Conservation (phyloP, 768 basidiomycete genomes). For the Lactarius hatsudake region DNA sequence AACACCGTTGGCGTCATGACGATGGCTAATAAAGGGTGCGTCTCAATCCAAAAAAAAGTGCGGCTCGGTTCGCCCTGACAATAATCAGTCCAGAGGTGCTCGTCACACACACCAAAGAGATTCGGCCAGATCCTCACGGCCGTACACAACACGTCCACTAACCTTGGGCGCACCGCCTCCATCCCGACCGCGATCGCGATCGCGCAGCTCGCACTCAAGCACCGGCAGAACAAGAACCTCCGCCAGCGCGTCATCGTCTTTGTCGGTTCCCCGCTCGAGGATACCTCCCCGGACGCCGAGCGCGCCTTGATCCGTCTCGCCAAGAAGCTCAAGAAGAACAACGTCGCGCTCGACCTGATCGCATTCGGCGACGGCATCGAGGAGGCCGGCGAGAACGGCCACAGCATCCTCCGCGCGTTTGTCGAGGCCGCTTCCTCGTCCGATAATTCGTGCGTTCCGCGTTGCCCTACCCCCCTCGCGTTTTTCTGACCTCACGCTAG, state of each 20-base stretch:
- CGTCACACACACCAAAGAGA: conserved; percentile 92
- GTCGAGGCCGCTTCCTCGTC: conserved; percentile 76
- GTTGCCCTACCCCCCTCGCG: not conserved
- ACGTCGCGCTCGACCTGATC: conserved; percentile 91
- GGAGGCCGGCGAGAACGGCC: conserved; percentile 53
- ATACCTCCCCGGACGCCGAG: conserved; percentile 68
- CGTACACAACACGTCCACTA: conserved; percentile 64
- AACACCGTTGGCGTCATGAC: conserved; percentile 98
- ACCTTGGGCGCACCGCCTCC: conserved; percentile 80
- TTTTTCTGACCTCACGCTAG: conserved; percentile 38
- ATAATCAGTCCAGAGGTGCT: conserved; percentile 82
- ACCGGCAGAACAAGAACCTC: conserved; percentile 97
- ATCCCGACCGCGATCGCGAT: conserved; percentile 89
- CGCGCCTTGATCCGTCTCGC: conserved; percentile 77
- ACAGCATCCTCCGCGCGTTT: conserved; percentile 71
- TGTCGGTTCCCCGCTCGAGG: conserved; percentile 83
- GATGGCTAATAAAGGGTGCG: conserved; percentile 94
- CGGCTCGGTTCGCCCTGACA: not conserved
- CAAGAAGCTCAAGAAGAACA: conserved; percentile 99
- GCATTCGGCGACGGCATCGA: conserved; percentile 89
- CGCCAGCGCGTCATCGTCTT: conserved; percentile 95
- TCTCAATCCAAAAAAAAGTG: conserved; percentile 6
- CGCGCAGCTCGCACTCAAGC: conserved; percentile 94
- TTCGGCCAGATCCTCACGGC: conserved; percentile 89
- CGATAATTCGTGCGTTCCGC: conserved; percentile 77